Conservation (phyloP, 352 stramenopile species). For the Peronospora belbahrii region DNA sequence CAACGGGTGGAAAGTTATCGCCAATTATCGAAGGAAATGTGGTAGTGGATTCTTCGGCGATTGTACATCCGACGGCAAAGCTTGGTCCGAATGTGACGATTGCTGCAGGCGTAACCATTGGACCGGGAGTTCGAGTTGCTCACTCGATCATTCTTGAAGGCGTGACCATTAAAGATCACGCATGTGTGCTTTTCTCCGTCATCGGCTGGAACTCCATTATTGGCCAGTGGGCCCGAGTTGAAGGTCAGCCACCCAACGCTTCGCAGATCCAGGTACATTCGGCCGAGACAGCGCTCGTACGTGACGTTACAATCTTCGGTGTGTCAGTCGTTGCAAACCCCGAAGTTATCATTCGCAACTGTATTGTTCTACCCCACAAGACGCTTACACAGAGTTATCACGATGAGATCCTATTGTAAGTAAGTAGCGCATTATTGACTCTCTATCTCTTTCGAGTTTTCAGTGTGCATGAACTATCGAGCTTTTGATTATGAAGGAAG, state of each 20-base stretch:
- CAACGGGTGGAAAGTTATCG: constrained; percentile 72
- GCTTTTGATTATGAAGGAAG: constrained; percentile 10
- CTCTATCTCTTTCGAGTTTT: constrained; percentile 10
- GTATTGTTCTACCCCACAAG: constrained; percentile 84
- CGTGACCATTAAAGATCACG: constrained; percentile 84
- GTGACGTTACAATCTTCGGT: constrained; percentile 86
- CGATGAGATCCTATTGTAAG: constrained; percentile 85
- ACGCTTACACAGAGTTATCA: constrained; percentile 84
- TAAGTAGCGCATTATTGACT: constrained; percentile 10
- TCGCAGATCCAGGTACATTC: constrained; percentile 62
- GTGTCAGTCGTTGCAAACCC: constrained; percentile 83
- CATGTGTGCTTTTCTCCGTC: constrained; percentile 80
- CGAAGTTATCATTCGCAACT: constrained; percentile 87
- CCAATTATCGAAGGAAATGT: constrained; percentile 86
- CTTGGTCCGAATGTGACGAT: constrained; percentile 83
- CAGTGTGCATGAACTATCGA: constrained; percentile 17
- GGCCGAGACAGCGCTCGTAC: constrained; percentile 65
- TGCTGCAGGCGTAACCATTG: constrained; percentile 76
- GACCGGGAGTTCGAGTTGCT: constrained; percentile 66
- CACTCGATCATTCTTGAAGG: constrained; percentile 87
- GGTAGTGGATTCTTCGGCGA: constrained; percentile 67
- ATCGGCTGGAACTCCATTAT: constrained; percentile 88
- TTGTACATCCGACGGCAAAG: constrained; percentile 81
- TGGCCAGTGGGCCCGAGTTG: constrained; percentile 77
- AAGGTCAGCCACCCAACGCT: constrained; percentile 76